These are phyloP conservation scores for Zoysia matrella DNA, from an alignment of 202 grass and related monocot genomes.

Conservation along the genomic window DNA sequence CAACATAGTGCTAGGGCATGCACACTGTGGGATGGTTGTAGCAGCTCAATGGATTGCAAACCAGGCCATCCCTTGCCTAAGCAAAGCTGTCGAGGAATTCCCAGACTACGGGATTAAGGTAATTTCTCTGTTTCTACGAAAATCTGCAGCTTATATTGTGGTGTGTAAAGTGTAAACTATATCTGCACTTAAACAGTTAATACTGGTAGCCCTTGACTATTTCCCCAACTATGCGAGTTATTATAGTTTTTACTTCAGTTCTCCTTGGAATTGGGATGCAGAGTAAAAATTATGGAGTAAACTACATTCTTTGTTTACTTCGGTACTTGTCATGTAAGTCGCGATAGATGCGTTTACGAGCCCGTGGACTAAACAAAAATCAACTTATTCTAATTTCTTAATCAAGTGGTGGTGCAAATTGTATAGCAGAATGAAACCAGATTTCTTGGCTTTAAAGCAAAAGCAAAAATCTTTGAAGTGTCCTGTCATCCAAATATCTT, in stretches of 20 bases:
- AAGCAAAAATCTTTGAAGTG: constrained; percentile 21
- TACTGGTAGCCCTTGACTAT: neutral
- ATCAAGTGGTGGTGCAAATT: constrained; percentile 2
- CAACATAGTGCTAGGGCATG: constrained; percentile 73
- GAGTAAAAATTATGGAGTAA: neutral
- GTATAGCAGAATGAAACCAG: neutral
- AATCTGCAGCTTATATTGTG: neutral
- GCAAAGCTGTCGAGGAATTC: constrained; percentile 57
- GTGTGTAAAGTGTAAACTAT: neutral
- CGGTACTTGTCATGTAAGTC: neutral
- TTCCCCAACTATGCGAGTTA: neutral
- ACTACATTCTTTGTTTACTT: neutral
- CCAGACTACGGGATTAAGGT: constrained; percentile 77
- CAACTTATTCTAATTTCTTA: neutral
- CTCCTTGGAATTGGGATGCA: constrained; percentile 14
- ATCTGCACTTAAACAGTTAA: constrained; percentile 16
- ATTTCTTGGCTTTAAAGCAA: neutral
- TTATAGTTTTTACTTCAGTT: neutral
- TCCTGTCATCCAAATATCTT: constrained; percentile 7
- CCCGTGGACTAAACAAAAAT: neutral
- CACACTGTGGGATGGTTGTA: constrained; percentile 90
- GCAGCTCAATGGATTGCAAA: constrained; percentile 89
- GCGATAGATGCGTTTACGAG: neutral
- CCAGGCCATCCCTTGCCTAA: constrained; percentile 65
- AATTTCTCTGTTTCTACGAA: constrained; percentile 33